Evolutionary conservation across 139 green algal genomes (phyloP).

Genomic region (Mychonastes homosphaera): DNA sequence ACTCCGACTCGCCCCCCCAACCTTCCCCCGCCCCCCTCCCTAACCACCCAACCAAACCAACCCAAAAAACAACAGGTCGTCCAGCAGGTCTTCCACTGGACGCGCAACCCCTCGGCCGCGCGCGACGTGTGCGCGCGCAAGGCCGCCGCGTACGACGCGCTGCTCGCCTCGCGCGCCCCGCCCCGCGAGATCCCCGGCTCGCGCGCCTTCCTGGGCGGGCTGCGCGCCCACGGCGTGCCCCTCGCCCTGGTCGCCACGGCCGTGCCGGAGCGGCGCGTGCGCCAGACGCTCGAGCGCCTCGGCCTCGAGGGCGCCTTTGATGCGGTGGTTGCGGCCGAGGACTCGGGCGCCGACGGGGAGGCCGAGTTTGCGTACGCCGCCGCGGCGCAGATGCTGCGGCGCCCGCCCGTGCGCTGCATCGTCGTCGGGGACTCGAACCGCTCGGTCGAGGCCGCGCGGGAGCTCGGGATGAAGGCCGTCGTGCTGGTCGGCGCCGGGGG

Average conservation of each 20-base stretch:
- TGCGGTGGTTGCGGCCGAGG: constrained; percentile 67
- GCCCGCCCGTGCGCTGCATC: constrained; percentile 81
- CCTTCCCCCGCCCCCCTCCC: neutral
- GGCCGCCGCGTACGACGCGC: constrained; percentile 51
- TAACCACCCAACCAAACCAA: neutral
- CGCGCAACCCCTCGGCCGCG: constrained; percentile 61
- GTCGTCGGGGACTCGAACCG: constrained; percentile 77
- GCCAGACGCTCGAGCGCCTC: constrained; percentile 27
- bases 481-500: too few relatives aligned
- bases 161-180: constrained; percentile 30
- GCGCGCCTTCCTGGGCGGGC: constrained; percentile 55
- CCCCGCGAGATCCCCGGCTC: constrained; percentile 40
- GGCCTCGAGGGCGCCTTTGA: constrained; percentile 54
- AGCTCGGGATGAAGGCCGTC: constrained; percentile 83
- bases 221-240: constrained; percentile 54
- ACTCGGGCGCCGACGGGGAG: constrained; percentile 41
- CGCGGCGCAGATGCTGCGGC: constrained; percentile 54
- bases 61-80: constrained; percentile 42
- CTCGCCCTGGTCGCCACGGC: constrained; percentile 65
- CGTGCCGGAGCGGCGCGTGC: constrained; percentile 33
- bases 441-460: constrained; percentile 80
- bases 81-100: constrained; percentile 81
- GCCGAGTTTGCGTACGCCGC: constrained; percentile 57
- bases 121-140: constrained; percentile 60
- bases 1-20: neutral